phyloP scores from a whole-genome alignment of 257 asterid species.

The Solanum virginianum region DNA sequence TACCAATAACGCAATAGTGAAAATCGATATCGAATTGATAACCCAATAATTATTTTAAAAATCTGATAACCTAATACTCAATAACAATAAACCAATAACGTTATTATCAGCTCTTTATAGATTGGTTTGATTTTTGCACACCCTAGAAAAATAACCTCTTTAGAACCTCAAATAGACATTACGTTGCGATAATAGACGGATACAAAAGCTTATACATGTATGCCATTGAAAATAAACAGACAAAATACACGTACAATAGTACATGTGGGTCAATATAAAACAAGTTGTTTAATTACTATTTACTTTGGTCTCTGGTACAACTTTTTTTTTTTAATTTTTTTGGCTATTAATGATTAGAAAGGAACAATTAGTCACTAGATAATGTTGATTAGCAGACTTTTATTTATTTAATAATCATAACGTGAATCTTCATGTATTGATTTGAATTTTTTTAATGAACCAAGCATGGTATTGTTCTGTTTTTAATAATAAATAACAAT shows the following conservation, averaged over 20 bases:
- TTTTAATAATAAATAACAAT: neutral
- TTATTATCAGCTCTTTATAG: no score
- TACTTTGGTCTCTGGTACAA: neutral
- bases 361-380: neutral
- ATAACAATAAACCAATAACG: no score
- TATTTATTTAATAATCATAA: no score
- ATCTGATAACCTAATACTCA: no score
- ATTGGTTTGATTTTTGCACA: no score
- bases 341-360: neutral
- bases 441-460: neutral
- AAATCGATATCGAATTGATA: no score
- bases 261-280: neutral
- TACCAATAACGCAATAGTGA: no score
- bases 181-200: neutral
- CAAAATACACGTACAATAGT: neutral
- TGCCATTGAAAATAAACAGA: neutral
- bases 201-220: neutral
- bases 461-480: neutral
- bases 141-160: neutral
- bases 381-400: neutral
- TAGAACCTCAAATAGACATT: neutral
- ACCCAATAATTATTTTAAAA: no score
- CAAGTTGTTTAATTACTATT: neutral
- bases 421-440: no score
- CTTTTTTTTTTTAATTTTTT: neutral